Percentiles rank a stretch among this genome's conserved stretches.
Conservation (phyloP, 1,284 basidiomycete species). For the Fistulina hepatica region DNA sequence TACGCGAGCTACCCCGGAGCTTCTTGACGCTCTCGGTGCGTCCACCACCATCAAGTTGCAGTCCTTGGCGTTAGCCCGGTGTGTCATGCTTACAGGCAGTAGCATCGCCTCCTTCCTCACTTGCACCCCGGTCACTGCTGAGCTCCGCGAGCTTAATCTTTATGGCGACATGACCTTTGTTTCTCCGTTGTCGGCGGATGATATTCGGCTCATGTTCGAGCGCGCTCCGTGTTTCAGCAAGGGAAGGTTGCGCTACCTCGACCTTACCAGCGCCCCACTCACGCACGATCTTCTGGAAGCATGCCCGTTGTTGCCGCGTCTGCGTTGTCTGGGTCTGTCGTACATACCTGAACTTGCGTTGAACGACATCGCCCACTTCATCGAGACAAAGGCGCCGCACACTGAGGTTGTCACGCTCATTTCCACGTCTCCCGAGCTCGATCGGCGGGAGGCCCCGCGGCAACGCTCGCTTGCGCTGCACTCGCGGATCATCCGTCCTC, state of each 20-base stretch:
- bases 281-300: slow-evolving; percentile 45
- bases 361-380: slow-evolving; percentile 56
- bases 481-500: slow-evolving; percentile 62
- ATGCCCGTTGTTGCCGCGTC: slow-evolving; percentile 57
- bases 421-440: slow-evolving; percentile 68
- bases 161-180: slow-evolving; percentile 84
- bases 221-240: slow-evolving; percentile 74
- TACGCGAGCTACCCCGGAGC: slow-evolving; percentile 71
- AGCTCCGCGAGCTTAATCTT: slow-evolving; percentile 73
- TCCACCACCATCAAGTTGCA: slow-evolving; percentile 58
- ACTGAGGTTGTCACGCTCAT: slow-evolving; percentile 83
- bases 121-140: slow-evolving; percentile 51
- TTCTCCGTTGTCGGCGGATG: slow-evolving; percentile 62
- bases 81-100: slow-evolving; percentile 72
- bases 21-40: slow-evolving; percentile 59
- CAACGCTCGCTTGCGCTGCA: slow-evolving; percentile 58
- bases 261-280: slow-evolving; percentile 77
- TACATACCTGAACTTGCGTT: slow-evolving; percentile 71
- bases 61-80: slow-evolving; percentile 82
- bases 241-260: slow-evolving; percentile 77
- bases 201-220: slow-evolving; percentile 62
- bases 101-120: slow-evolving; percentile 72
- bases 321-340: slow-evolving; percentile 84
- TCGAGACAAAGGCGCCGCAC: slow-evolving; percentile 58
- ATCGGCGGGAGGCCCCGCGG: slow-evolving; percentile 30